A percentile compares a stretch with the other conserved stretches of the same genome.
Evolutionary conservation across 371 early-diverging fungal species (phyloP).

Genomic region (Mortierella sp.): DNA sequence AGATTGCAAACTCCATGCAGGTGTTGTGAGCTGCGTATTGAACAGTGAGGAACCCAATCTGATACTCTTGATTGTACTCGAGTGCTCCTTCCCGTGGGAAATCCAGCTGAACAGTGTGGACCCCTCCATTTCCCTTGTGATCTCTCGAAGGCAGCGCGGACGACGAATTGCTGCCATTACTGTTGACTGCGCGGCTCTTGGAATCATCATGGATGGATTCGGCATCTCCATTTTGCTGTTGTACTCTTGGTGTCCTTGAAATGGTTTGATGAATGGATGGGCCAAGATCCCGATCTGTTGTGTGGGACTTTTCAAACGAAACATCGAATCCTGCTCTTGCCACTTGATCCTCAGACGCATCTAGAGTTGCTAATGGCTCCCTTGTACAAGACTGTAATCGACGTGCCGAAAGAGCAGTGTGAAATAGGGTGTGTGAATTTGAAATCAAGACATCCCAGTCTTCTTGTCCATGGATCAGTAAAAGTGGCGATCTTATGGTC

Average conservation of each 20-base stretch:
- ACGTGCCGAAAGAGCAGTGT: constrained; percentile 43
- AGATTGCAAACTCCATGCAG: constrained; percentile 39
- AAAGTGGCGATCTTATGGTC: constrained; percentile 35
- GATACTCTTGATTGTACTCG: constrained; percentile 46
- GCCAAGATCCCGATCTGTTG: constrained; percentile 13
- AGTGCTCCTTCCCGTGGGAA: constrained; percentile 46
- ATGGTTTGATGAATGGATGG: not conserved
- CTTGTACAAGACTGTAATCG: constrained; percentile 33
- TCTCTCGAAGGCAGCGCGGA: no score
- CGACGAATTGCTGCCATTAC: no score
- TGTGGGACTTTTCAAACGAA: constrained; percentile 28
- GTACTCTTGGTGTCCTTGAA: constrained; percentile 2
- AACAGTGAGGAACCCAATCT: constrained; percentile 49
- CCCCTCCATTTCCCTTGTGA: constrained; percentile 19
- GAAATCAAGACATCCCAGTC: constrained; percentile 46
- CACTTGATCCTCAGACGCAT: constrained; percentile 37
- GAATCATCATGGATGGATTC: no score
- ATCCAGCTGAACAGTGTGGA: constrained; percentile 39
- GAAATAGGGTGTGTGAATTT: constrained; percentile 45
- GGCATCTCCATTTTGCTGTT: not conserved
- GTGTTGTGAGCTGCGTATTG: constrained; percentile 44
- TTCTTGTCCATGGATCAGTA: constrained; percentile 50
- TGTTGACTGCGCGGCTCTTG: no score
- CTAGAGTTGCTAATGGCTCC: constrained; percentile 37
- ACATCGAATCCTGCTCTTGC: constrained; percentile 35